Evolutionary conservation across 148 eudicot species (phyloP), one percentile per base, ranked within the genome.

Genomic region (Fagopyrum tataricum): DNA sequence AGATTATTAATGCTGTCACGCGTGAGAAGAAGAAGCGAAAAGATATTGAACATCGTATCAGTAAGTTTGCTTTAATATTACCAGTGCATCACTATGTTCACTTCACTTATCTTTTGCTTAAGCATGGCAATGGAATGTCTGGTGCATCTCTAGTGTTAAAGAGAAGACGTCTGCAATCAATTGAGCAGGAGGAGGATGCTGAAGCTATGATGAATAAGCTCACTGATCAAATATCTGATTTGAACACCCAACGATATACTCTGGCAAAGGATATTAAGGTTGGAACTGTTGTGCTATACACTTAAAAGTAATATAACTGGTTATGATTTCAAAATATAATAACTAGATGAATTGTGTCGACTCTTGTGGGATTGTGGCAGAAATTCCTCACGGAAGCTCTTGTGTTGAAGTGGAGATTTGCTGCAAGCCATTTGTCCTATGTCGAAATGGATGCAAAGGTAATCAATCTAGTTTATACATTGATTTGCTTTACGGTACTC

Each of bases 391-490:
- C 81, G 73, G 91, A 89, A 51, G 89, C 96, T 70, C 83, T 87
- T 79, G 76, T 83, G 79, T 41, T 74, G 74, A 81, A 88, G 79
- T 88, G 96, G 92, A 85, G 77, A 74, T 77, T 77, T 82, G 87
- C 96, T 77, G 93, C 85, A 84, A 75, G 76, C 58, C 82, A 81
- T 71, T 78, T 94, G 78, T 74, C 78, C 40, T 79, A 82, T 47
- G 77, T 89, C 75, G 98, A 94, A 86, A 84, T 91, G 74, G 97
- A 88, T 41, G 84, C 83, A 18, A 94, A 94, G 95, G 98, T 91
- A 81, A 62, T 64, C 43, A 26, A 37, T 37, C 20, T 61, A 61
- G 39, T 61, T 24, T 61, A 24, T 24, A 64, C n/a, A 64, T 31
- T 62, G n/a, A 62, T 26, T 64, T 24, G 18, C 7, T 31, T 18